Percentiles rank a stretch among this genome's conserved stretches.
Evolutionary conservation across 2,329 filamentous ascomycete species (phyloP).

Genomic region (Cladophialophora bantiana): DNA sequence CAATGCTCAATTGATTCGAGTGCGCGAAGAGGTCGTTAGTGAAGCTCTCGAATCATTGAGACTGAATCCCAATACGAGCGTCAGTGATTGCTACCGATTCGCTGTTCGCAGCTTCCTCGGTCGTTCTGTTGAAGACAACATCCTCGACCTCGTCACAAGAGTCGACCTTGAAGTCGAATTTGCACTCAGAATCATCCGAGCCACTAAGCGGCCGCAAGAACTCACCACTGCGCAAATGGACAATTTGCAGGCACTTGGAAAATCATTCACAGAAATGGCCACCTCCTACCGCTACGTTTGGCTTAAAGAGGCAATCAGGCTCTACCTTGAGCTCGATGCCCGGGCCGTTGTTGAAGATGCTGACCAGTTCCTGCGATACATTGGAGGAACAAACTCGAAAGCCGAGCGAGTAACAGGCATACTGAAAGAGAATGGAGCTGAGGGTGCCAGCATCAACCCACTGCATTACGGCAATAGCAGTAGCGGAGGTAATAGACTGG

Average conservation of each 20-base stretch:
- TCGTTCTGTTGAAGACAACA: background rate
- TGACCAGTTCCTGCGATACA: background rate
- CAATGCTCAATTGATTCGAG: background rate
- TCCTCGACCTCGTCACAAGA: conserved; percentile 1
- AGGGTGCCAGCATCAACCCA: background rate
- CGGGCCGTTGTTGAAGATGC: background rate
- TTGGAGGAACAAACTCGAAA: background rate
- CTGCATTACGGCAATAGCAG: background rate
- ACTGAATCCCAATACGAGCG: background rate
- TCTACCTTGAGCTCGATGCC: background rate
- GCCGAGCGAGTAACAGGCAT: background rate
- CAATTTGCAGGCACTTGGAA: conserved; percentile 7
- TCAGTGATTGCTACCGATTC: background rate
- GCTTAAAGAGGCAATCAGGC: background rate
- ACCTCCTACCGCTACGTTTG: background rate
- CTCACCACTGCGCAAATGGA: conserved; percentile 5
- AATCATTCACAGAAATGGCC: background rate
- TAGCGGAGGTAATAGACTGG: background rate
- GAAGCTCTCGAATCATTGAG: background rate
- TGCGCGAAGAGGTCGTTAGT: background rate
- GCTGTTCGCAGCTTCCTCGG: background rate
- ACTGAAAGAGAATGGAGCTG: background rate
- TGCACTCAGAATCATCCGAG: background rate
- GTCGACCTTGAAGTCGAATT: conserved; percentile 5
- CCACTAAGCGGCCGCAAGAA: conserved; percentile 1